Percentiles rank a stretch among this genome's conserved stretches.
phyloP scores from a whole-genome alignment of 257 asterid species.

The Capsicum rhomboideum region DNA sequence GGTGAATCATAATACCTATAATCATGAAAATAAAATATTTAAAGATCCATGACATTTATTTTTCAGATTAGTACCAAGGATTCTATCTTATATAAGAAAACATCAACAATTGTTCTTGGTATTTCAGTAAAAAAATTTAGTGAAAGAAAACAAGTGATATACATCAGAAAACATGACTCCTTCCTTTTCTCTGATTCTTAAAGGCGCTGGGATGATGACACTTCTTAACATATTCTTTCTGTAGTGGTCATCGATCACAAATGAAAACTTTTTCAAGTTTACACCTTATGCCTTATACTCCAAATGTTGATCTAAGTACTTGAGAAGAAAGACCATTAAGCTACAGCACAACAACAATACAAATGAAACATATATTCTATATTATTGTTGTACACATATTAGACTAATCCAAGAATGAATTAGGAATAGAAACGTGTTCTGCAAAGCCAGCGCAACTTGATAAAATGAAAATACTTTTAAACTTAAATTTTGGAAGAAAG shows the following conservation, averaged over 20 bases:
- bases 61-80: background rate
- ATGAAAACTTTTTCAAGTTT: conserved; percentile 15
- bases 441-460: background rate
- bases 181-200: too few species aligned
- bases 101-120: too few species aligned
- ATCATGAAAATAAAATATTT: conserved; percentile 3
- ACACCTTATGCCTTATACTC: conserved; percentile 38
- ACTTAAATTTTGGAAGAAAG: too few species aligned
- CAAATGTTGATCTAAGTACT: conserved; percentile 60
- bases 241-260: conserved; percentile 74
- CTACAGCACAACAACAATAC: conserved; percentile 1
- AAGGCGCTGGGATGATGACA: too few species aligned
- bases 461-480: conserved; percentile 33
- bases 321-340: conserved; percentile 20
- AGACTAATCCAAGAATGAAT: background rate
- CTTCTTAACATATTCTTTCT: conserved; percentile 53
- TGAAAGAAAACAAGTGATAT: too few species aligned
- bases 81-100: background rate
- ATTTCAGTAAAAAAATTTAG: too few species aligned
- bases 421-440: background rate
- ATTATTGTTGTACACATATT: background rate
- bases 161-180: too few species aligned
- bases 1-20: conserved; percentile 64
- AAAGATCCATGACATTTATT: too few species aligned
- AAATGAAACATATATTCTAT: background rate